Evolutionary conservation across 2,329 filamentous ascomycete genomes (phyloP).

Genomic region (Stachybotrys chartarum): DNA sequence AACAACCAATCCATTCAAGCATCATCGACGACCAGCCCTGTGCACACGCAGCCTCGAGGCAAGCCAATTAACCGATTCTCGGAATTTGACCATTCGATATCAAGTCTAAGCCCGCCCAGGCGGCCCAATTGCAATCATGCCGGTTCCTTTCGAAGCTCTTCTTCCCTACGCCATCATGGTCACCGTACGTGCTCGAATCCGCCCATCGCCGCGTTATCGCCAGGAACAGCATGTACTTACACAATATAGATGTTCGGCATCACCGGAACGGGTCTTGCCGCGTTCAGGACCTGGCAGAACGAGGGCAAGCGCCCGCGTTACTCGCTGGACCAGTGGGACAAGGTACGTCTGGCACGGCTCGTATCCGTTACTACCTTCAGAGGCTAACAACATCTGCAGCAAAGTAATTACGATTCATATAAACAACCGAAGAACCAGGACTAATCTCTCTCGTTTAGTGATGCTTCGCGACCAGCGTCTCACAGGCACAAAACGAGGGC

Average conservation of each 20-base stretch:
- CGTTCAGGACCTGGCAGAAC: slow-evolving; percentile 50
- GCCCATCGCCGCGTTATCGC: background rate
- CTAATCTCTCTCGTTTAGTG: slow-evolving; percentile 34
- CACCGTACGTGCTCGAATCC: slow-evolving; percentile 35
- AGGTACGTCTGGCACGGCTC: slow-evolving; percentile 30
- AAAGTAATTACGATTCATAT: slow-evolving; percentile 36
- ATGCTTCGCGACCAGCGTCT: slow-evolving; percentile 58
- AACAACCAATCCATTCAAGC: background rate
- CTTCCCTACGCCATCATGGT: slow-evolving; percentile 60
- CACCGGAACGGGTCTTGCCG: slow-evolving; percentile 50
- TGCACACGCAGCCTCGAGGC: no score
- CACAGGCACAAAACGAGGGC: slow-evolving; percentile 51
- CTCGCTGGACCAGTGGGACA: slow-evolving; percentile 57
- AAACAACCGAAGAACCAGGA: background rate
- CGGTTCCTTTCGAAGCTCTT: slow-evolving; percentile 56
- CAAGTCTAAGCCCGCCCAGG: slow-evolving; percentile 18
- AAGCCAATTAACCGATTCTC: background rate
- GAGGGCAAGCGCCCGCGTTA: slow-evolving; percentile 54
- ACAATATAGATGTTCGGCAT: slow-evolving; percentile 53
- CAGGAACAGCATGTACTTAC: background rate
- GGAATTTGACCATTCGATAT: background rate
- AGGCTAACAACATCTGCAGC: slow-evolving; percentile 32
- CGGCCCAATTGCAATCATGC: slow-evolving; percentile 38
- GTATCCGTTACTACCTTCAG: background rate
- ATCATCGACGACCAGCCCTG: no score